Base-by-base conservation (phyloP, 1,284 basidiomycete genomes). In the Ustilago tritici region DNA sequence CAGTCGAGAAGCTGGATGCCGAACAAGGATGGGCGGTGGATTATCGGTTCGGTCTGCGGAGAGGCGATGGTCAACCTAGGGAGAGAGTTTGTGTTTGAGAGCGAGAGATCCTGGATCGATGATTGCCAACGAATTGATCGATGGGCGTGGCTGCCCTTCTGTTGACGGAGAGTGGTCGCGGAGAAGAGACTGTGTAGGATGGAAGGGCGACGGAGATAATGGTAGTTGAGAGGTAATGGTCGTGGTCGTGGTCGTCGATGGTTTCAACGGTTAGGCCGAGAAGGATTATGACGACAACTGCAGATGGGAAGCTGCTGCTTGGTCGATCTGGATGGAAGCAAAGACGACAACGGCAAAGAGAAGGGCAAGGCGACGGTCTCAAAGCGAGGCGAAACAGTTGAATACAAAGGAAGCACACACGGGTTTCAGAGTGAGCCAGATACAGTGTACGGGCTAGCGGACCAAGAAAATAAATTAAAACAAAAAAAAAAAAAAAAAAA, bases 361-460 rank as follows among this genome's bases (percentile, higher is more conserved):
- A 50, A 32, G 15, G 23, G 10, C 49, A 50, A 50, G 49, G 49
- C 49, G 49, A 46, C 43, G 43, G 43, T 46, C 43, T 46, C 43
- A n/a, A 15, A 46, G 43, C 43, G 8, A 15, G 19, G 43, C 43
- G 43, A 46, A 19, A 46, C 43, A 19, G 8, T 43, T 43, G 40
- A 46, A 46, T 19, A 10, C 43, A n/a, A 28, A 46, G 43, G n/a
- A 46, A 19, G n/a, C n/a, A 46, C n/a, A 46, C 43, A 15, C 43
- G 43, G 43, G 19, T 19, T 19, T 46, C n/a, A 46, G 43, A 19
- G 11, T 11, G 6, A n/a, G 40, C 23, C 23, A 28, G 19, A 46
- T 9, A 19, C 17, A 15, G 15, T 28, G 23, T 5, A 46, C 43
- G 43, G 43, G 43, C 43, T 46, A 9, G 43, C 40, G 40, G 40